phyloP scores from a whole-genome alignment of 345 rosid genomes.

The Aurinia saxatilis region DNA sequence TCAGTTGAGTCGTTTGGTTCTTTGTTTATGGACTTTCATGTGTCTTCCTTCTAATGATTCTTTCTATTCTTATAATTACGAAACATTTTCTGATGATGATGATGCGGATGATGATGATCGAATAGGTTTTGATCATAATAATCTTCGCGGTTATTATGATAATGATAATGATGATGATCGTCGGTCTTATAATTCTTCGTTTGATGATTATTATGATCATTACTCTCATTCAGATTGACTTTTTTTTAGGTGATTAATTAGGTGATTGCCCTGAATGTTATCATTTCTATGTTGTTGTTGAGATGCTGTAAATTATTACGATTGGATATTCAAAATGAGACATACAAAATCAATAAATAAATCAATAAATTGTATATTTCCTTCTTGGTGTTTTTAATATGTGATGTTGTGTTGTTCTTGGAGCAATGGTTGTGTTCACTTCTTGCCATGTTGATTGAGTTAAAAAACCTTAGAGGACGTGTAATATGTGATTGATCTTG shows the following conservation, averaged over 20 bases:
- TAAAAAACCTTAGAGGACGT: background rate
- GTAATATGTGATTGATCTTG: background rate
- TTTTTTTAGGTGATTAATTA: background rate
- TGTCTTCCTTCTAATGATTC: constrained; percentile 67
- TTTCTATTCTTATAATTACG: constrained; percentile 34
- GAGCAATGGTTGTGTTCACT: constrained; percentile 10
- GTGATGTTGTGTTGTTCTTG: background rate
- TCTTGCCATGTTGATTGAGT: constrained; percentile 5
- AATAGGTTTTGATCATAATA: constrained; percentile 14
- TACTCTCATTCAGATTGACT: constrained; percentile 43
- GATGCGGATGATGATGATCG: constrained; percentile 24
- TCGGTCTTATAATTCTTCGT: constrained; percentile 23
- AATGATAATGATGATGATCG: constrained; percentile 12
- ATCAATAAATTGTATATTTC: too few species aligned
- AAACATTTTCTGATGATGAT: constrained; percentile 17
- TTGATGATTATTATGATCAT: constrained; percentile 33
- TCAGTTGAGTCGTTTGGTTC: constrained; percentile 48
- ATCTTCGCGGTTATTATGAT: constrained; percentile 19
- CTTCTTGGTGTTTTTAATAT: background rate
- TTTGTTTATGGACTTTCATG: constrained; percentile 64
- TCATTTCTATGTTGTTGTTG: background rate
- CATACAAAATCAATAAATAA: constrained; percentile 1
- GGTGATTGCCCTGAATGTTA: background rate
- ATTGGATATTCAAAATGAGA: background rate
- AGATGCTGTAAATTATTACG: background rate